Conservation (phyloP, 805 yeast species). For the Pichia cephalocereana region DNA sequence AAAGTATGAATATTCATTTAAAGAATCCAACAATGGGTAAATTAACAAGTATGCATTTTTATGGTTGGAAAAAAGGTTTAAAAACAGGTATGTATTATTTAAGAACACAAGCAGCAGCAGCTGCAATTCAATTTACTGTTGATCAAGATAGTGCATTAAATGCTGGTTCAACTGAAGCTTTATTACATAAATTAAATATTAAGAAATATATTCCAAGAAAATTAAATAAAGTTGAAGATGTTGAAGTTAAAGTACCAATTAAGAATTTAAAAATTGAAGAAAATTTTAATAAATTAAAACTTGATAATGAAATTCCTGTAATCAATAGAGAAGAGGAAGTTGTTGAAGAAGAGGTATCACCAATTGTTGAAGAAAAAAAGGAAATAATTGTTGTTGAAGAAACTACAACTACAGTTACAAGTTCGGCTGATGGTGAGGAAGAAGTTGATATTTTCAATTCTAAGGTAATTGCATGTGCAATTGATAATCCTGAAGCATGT, state of each 20-base stretch:
- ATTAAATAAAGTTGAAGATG: slow-evolving; percentile 21
- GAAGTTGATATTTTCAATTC: slow-evolving; percentile 85
- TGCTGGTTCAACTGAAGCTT: slow-evolving; percentile 23
- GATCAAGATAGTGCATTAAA: slow-evolving; percentile 36
- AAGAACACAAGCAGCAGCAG: slow-evolving; percentile 95
- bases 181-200: slow-evolving; percentile 23
- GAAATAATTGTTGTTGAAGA: slow-evolving; percentile 2
- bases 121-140: slow-evolving; percentile 90
- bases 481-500: slow-evolving; percentile 94
- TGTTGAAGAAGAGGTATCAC: slow-evolving; percentile 9
- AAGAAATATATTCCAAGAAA: slow-evolving; percentile 27
- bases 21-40: slow-evolving; percentile 92
- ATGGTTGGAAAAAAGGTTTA: slow-evolving; percentile 97
- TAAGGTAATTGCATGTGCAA: slow-evolving; percentile 93
- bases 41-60: slow-evolving; percentile 95
- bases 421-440: slow-evolving; percentile 9
- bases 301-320: slow-evolving; percentile 5
- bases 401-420: slow-evolving; percentile 1
- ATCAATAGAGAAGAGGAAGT: slow-evolving; percentile 21
- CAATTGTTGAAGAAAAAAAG: slow-evolving; percentile 2
- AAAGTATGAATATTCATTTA: slow-evolving; percentile 82
- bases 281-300: slow-evolving; percentile 4
- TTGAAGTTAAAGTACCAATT: slow-evolving; percentile 15
- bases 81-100: slow-evolving; percentile 98
- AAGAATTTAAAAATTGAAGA: slow-evolving; percentile 1